Conservation (phyloP, 257 asterid genomes). For the Cinchona pubescens region DNA sequence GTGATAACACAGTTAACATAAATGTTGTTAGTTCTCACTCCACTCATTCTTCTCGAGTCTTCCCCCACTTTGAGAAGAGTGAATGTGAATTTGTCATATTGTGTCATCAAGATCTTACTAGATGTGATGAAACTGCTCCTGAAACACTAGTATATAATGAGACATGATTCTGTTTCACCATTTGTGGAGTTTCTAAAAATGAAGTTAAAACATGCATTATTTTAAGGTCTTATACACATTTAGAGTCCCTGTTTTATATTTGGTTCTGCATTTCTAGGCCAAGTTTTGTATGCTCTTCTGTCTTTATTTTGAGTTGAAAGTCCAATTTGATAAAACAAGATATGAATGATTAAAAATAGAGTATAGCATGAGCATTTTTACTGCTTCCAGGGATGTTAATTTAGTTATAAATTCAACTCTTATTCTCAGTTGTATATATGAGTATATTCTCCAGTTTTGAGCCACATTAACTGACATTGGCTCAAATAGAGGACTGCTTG, state of each 20-base stretch:
- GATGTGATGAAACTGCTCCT: neutral
- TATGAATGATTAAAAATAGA: too few species aligned
- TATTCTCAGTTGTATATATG: neutral
- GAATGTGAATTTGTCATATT: neutral
- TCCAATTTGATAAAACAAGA: neutral
- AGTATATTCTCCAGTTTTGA: constrained; percentile 2
- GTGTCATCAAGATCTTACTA: neutral
- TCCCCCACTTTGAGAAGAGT: neutral
- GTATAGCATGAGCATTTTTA: neutral
- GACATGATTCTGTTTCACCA: neutral
- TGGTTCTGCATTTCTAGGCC: neutral
- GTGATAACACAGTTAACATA: neutral
- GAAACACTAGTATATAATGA: neutral
- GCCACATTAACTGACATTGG: neutral
- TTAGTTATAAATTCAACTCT: neutral
- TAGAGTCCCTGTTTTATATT: neutral
- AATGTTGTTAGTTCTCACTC: neutral
- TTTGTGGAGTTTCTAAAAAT: neutral
- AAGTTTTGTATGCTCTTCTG: neutral
- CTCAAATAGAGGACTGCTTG: neutral
- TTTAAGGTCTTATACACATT: neutral
- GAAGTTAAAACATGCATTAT: neutral
- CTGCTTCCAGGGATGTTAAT: neutral
- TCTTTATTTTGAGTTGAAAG: neutral
- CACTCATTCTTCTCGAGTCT: neutral